A percentile compares a stretch with the other conserved stretches of the same genome.
phyloP scores from a whole-genome alignment of 2,329 filamentous ascomycete genomes.

The Lachnum nothofagi region DNA sequence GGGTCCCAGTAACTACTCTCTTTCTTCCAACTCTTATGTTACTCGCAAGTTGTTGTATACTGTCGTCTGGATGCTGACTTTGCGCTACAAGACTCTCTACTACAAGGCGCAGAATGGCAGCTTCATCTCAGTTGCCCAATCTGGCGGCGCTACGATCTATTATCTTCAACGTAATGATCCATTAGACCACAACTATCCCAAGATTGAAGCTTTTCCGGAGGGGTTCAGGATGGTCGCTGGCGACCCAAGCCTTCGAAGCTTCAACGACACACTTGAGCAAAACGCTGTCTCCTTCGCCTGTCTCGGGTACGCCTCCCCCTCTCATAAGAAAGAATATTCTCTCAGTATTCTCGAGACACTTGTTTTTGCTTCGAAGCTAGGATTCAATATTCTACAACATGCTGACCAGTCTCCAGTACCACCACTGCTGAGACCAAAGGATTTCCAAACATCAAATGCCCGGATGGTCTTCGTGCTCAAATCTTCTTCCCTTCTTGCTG shows the following conservation, averaged over 20 bases:
- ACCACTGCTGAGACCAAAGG: slow-evolving; percentile 42
- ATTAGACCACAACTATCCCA: slow-evolving; percentile 36
- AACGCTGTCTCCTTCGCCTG: slow-evolving; percentile 53
- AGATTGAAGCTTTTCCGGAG: slow-evolving; percentile 53
- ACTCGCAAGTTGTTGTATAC: slow-evolving; percentile 23
- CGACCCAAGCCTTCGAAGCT: slow-evolving; percentile 47
- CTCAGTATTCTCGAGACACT: no score
- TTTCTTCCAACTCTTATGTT: slow-evolving; percentile 26
- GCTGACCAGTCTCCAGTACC: slow-evolving; percentile 17
- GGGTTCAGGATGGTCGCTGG: slow-evolving; percentile 64
- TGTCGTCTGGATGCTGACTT: not conserved
- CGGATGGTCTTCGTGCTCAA: slow-evolving; percentile 46
- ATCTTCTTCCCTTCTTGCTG: slow-evolving; percentile 59
- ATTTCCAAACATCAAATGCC: slow-evolving; percentile 52
- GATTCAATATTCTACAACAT: no score
- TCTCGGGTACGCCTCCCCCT: slow-evolving; percentile 33
- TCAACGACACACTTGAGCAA: slow-evolving; percentile 41
- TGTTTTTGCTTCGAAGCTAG: no score
- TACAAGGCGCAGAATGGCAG: slow-evolving; percentile 50
- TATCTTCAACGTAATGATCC: slow-evolving; percentile 46
- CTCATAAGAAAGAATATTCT: no score
- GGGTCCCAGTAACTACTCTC: slow-evolving; percentile 54
- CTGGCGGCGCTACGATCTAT: slow-evolving; percentile 52
- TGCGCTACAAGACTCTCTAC: slow-evolving; percentile 40
- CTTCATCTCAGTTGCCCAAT: slow-evolving; percentile 42